phyloP scores from a whole-genome alignment of 1,139 yeast genomes.

The Pichia sp. region DNA sequence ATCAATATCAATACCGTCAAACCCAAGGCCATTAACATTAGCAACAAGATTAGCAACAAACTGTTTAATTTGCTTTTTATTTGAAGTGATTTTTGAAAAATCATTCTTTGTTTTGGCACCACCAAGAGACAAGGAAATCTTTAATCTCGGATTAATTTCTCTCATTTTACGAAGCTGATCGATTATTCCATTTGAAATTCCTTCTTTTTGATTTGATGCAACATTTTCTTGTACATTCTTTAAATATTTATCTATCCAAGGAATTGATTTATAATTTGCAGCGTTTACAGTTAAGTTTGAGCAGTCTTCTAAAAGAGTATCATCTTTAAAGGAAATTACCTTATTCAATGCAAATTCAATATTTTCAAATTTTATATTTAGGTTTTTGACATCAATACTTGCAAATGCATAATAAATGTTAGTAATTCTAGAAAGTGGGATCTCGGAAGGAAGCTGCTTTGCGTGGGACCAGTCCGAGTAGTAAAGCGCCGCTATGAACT shows the following conservation, averaged over 20 bases:
- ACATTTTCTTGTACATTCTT: background rate
- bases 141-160: slow-evolving; percentile 41
- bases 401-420: slow-evolving; percentile 78
- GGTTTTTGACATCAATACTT: slow-evolving; percentile 47
- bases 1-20: slow-evolving; percentile 90
- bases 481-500: slow-evolving; percentile 28
- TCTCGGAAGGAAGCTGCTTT: slow-evolving; percentile 58
- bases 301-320: too few species aligned
- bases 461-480: slow-evolving; percentile 73
- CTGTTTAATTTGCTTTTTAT: slow-evolving; percentile 32
- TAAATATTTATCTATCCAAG: slow-evolving; percentile 6
- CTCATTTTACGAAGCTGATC: slow-evolving; percentile 53
- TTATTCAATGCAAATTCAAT: too few species aligned
- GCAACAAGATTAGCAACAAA: slow-evolving; percentile 50
- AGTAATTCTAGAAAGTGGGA: slow-evolving; percentile 52
- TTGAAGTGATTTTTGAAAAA: slow-evolving; percentile 43
- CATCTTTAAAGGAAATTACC: too few species aligned
- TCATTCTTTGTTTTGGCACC: slow-evolving; percentile 69
- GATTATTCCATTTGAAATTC: slow-evolving; percentile 28
- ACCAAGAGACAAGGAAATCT: slow-evolving; percentile 71
- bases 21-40: slow-evolving; percentile 48
- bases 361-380: slow-evolving; percentile 27
- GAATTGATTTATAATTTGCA: background rate
- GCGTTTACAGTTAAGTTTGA: background rate
- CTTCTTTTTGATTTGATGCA: too few species aligned